Conservation (phyloP, 2,329 filamentous ascomycete species). For the Cladosporium sp. region DNA sequence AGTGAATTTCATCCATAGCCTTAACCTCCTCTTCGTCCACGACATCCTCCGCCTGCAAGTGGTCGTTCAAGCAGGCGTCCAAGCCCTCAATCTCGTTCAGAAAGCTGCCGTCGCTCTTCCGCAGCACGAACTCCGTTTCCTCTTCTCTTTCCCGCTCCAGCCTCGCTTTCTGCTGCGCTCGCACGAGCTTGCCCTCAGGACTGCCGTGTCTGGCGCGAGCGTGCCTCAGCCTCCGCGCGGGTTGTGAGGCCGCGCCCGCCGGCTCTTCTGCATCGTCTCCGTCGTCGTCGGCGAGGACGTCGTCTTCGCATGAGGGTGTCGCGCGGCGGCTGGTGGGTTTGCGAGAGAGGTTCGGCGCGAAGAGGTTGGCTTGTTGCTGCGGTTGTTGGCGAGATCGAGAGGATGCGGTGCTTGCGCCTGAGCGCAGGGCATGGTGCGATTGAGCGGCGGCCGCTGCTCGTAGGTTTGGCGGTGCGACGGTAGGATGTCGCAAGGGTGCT, state of each 20-base stretch:
- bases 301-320: constrained; percentile 9
- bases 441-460: constrained; percentile 5
- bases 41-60: constrained; percentile 9
- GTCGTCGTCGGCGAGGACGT: constrained; percentile 7
- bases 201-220: not conserved
- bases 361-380: constrained; percentile 11
- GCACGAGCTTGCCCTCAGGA: no score
- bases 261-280: constrained; percentile 4
- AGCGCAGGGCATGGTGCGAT: constrained; percentile 2
- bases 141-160: no score
- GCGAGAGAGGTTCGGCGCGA: constrained; percentile 6
- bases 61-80: constrained; percentile 1
- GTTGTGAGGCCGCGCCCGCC: constrained; percentile 1
- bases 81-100: not conserved
- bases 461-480: constrained; percentile 5
- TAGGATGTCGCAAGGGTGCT: constrained; percentile 8
- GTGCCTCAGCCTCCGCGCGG: not conserved
- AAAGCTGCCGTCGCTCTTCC: constrained; percentile 3
- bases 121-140: constrained; percentile 9
- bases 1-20: constrained; percentile 4
- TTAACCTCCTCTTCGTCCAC: constrained; percentile 4
- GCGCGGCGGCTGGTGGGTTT: constrained; percentile 6
- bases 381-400: constrained; percentile 7
- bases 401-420: constrained; percentile 10
- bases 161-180: constrained; percentile 5